Percentiles rank a stretch among this genome's conserved stretches.
Conservation (phyloP, 495 filamentous ascomycete genomes). For the Neurospora sp. region DNA sequence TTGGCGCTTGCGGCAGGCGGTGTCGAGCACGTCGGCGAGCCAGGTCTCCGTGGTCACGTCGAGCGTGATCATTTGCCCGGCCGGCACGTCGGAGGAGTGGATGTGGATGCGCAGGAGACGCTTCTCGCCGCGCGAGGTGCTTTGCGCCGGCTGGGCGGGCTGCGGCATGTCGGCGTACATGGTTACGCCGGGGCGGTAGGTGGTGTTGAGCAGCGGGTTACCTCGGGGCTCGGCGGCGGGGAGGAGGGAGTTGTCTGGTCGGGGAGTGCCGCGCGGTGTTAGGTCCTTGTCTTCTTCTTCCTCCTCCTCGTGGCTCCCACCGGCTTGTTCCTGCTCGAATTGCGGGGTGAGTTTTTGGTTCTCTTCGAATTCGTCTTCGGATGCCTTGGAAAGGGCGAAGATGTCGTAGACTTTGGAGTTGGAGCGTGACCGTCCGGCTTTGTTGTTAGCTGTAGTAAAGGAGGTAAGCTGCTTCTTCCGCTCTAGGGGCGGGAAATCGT, state of each 20-base stretch:
- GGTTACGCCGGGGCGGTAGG: conserved; percentile 43
- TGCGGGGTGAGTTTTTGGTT: conserved; percentile 68
- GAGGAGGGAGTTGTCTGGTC: conserved; percentile 27
- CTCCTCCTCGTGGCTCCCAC: conserved; percentile 24
- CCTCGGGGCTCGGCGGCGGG: conserved; percentile 27
- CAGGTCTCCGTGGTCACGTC: conserved; percentile 90
- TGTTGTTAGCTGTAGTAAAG: conserved; percentile 86
- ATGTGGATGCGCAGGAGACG: conserved; percentile 72
- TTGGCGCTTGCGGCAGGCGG: conserved; percentile 80
- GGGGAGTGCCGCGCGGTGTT: conserved; percentile 33
- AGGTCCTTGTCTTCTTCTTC: conserved; percentile 25
- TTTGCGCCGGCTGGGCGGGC: conserved; percentile 47
- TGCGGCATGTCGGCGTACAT: conserved; percentile 56
- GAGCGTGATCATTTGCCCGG: conserved; percentile 58
- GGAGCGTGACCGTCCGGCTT: conserved; percentile 55
- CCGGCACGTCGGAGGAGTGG: conserved; percentile 59
- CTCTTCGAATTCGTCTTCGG: conserved; percentile 63
- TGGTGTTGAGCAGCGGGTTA: conserved; percentile 51
- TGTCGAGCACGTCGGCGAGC: conserved; percentile 83
- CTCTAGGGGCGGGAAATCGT: conserved; percentile 82
- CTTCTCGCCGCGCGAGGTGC: conserved; percentile 51
- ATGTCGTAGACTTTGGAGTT: conserved; percentile 84
- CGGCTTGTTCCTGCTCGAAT: conserved; percentile 47
- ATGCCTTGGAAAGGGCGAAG: conserved; percentile 81
- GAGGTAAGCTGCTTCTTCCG: conserved; percentile 69